Conservation (phyloP, 805 yeast genomes). For the Saccharomycopsis fodiens region DNA sequence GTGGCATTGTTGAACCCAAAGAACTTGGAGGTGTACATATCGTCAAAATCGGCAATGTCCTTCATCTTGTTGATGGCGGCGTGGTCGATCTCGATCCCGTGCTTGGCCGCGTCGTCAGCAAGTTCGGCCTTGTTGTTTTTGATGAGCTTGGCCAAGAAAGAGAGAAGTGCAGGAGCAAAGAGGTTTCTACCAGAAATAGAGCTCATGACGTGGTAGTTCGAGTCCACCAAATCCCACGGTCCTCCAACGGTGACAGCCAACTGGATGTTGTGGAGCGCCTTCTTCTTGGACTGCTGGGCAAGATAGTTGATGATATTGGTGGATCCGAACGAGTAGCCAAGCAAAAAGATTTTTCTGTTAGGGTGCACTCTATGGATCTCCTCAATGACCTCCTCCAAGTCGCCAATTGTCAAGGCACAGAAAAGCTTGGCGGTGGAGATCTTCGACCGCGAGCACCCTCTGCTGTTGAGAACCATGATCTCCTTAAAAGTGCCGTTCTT, state of each 20-base stretch:
- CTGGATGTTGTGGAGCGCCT: constrained; percentile 22
- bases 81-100: constrained; percentile 22
- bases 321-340: constrained; percentile 72
- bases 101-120: constrained; percentile 24
- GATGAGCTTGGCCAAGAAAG: constrained; percentile 34
- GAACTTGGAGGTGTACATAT: constrained; percentile 48
- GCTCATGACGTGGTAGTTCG: constrained; percentile 36
- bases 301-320: constrained; percentile 57
- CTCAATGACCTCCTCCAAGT: constrained; percentile 51
- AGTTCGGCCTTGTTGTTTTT: constrained; percentile 37
- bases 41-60: constrained; percentile 51
- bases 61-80: constrained; percentile 29
- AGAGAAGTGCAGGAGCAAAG: constrained; percentile 36
- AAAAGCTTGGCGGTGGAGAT: constrained; percentile 61
- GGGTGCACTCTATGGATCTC: constrained; percentile 47
- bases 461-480: constrained; percentile 52
- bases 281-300: constrained; percentile 39
- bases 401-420: constrained; percentile 64
- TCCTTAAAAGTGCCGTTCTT: constrained; percentile 39
- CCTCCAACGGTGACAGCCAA: constrained; percentile 56
- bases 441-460: constrained; percentile 75
- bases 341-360: constrained; percentile 51
- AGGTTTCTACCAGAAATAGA: constrained; percentile 34
- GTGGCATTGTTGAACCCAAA: constrained; percentile 56
- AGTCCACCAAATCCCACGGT: constrained; percentile 67